Conservation (phyloP, 2,329 filamentous ascomycete species). For the Fusarium penzigii region DNA sequence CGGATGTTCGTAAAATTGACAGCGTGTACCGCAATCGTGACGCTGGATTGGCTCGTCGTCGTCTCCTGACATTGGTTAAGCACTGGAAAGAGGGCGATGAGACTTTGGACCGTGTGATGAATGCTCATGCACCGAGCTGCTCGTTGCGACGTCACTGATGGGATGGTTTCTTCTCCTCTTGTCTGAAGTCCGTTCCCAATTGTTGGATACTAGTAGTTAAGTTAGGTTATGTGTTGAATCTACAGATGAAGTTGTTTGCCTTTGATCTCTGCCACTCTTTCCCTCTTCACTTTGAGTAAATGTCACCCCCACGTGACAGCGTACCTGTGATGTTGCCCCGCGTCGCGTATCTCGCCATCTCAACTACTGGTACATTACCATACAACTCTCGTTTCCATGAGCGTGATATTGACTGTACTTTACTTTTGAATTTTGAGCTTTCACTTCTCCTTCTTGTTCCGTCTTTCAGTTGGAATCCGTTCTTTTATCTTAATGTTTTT, state of each 20-base stretch:
- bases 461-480: too few relatives aligned
- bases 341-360: constrained; percentile 13
- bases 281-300: neutral
- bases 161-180: neutral
- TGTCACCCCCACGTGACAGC: constrained; percentile 21
- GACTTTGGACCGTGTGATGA: constrained; percentile 39
- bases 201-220: too few relatives aligned
- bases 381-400: too few relatives aligned
- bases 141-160: constrained; percentile 19
- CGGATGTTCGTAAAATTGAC: constrained; percentile 44
- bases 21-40: constrained; percentile 46
- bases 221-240: too few relatives aligned
- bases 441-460: too few relatives aligned
- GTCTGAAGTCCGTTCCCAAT: neutral
- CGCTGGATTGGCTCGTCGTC: constrained; percentile 37
- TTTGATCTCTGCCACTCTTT: neutral
- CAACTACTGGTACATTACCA: too few relatives aligned
- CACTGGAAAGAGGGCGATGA: constrained; percentile 43
- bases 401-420: too few relatives aligned
- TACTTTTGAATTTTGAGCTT: too few relatives aligned
- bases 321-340: constrained; percentile 11
- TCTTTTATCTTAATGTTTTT: too few relatives aligned
- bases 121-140: constrained; percentile 31
- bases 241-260: too few relatives aligned
- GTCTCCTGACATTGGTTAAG: constrained; percentile 38